Conservation (phyloP, 2,329 filamentous ascomycete species). For the Neurospora crassa region DNA sequence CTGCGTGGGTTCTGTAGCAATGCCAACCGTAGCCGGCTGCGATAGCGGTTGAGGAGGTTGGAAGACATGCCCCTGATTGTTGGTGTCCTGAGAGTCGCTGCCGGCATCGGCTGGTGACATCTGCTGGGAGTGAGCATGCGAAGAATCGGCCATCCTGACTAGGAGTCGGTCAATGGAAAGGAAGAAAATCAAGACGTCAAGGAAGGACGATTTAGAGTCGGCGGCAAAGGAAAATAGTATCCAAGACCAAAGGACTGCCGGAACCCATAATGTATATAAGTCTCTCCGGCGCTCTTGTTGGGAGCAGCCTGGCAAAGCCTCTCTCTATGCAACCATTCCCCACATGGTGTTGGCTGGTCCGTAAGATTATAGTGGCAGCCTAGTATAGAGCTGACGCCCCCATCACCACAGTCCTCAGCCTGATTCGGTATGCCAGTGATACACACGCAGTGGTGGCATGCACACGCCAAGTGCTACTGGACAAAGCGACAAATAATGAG, state of each 20-base stretch:
- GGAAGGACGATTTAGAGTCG: neutral
- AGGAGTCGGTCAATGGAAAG: neutral
- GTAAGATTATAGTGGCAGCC: neutral
- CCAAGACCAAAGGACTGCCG: neutral
- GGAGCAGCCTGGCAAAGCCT: neutral
- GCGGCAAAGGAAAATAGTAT: neutral
- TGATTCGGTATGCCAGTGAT: neutral
- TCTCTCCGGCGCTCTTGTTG: neutral
- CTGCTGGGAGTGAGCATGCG: neutral
- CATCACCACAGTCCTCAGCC: neutral
- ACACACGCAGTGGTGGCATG: neutral
- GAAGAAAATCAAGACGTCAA: neutral
- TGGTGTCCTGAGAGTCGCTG: neutral
- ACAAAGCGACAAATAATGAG: neutral
- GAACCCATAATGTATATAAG: neutral
- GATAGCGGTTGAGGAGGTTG: neutral
- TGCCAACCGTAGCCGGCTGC: neutral
- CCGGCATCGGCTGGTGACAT: neutral
- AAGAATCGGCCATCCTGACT: neutral
- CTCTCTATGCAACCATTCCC: neutral
- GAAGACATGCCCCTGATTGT: neutral
- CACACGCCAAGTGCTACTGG: neutral
- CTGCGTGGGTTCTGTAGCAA: neutral
- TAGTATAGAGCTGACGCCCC: neutral
- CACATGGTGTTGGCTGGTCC: neutral